Evolutionary conservation across 805 yeast species (phyloP).

Genomic region (Crinitomyces ghanaensis): DNA sequence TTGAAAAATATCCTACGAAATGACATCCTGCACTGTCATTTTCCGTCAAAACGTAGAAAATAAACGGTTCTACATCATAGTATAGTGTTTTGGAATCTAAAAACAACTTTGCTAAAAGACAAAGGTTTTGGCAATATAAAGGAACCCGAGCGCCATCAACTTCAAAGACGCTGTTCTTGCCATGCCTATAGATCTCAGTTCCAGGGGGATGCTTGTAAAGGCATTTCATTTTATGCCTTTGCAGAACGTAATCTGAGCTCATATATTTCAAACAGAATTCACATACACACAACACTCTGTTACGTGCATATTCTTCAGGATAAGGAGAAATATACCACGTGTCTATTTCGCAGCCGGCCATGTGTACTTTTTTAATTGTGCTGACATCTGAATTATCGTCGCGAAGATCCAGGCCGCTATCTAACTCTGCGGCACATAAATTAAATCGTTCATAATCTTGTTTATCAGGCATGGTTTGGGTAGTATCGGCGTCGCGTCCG

Average conservation of each 20-base stretch:
- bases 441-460: conserved; percentile 39
- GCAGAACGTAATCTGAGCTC: conserved; percentile 51
- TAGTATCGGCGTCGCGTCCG: conserved; percentile 48
- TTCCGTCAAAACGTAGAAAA: conserved; percentile 77
- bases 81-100: conserved; percentile 84
- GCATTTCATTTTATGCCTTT: conserved; percentile 71
- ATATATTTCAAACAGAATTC: conserved; percentile 75
- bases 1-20: conserved; percentile 90
- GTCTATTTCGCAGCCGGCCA: conserved; percentile 62
- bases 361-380: conserved; percentile 51
- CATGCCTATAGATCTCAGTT: conserved; percentile 75
- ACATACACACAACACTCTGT: conserved; percentile 59
- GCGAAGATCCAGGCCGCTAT: background rate
- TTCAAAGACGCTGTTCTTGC: conserved; percentile 66
- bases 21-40: conserved; percentile 47
- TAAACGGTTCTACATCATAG: conserved; percentile 91
- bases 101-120: conserved; percentile 80
- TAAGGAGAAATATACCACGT: conserved; percentile 93
- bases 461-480: conserved; percentile 46
- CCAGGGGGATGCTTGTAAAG: conserved; percentile 74
- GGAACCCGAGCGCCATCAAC: conserved; percentile 82
- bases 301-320: conserved; percentile 69
- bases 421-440: background rate
- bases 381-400: conserved; percentile 16
- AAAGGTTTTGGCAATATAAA: conserved; percentile 77